phyloP scores from a whole-genome alignment of 306 rosid species.

The Medicago arabica region DNA sequence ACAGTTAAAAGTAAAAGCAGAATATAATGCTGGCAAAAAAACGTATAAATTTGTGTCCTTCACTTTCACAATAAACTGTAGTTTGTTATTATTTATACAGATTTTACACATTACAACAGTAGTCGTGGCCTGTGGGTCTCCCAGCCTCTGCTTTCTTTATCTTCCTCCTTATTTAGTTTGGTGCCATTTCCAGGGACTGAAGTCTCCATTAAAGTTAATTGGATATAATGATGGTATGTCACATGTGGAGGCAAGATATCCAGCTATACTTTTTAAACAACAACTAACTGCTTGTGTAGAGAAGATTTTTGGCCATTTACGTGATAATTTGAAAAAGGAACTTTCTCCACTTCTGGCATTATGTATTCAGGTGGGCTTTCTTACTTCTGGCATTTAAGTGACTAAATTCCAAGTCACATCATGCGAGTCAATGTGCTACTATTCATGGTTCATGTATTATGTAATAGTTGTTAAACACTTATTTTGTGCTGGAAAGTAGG shows the following conservation, averaged over 20 bases:
- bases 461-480: conserved; percentile 7
- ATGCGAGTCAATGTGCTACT: conserved; percentile 11
- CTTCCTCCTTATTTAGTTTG: conserved; percentile 44
- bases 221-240: conserved; percentile 86
- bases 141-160: conserved; percentile 13
- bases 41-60: background rate
- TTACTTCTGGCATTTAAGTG: background rate
- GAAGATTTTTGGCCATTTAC: conserved; percentile 92
- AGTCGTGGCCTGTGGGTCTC: background rate
- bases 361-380: conserved; percentile 87
- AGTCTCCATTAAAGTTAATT: conserved; percentile 73
- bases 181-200: conserved; percentile 63
- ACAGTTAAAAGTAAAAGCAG: background rate
- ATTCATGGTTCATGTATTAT: conserved; percentile 4
- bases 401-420: conserved; percentile 23
- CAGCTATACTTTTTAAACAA: conserved; percentile 94
- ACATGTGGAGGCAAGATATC: conserved; percentile 93
- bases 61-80: background rate
- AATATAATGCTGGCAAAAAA: background rate
- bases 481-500: background rate
- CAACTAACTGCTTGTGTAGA: conserved; percentile 97
- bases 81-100: background rate
- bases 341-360: conserved; percentile 77
- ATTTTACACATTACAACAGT: conserved; percentile 9
- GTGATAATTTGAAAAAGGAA: conserved; percentile 93